A percentile compares a stretch with the other conserved stretches of the same genome.
These are phyloP conservation scores for Pythium volutum DNA, from an alignment of 352 stramenopile genomes.

Conservation along the genomic window DNA sequence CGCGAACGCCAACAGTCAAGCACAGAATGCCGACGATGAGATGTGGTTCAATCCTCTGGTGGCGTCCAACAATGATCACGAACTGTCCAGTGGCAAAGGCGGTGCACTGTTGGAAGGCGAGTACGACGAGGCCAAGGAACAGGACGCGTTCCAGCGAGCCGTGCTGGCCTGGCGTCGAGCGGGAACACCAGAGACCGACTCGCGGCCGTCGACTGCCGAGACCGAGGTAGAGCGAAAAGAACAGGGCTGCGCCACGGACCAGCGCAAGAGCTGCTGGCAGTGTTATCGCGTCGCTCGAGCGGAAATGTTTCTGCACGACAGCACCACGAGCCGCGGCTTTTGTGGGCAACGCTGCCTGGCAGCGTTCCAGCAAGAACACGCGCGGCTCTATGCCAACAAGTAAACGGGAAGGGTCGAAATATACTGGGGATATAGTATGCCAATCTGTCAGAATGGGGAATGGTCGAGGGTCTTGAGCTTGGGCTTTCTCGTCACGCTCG, in stretches of 20 bases:
- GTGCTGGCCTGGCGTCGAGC: constrained; percentile 56
- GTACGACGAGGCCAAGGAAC: constrained; percentile 71
- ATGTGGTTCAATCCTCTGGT: constrained; percentile 60
- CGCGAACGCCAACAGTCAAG: constrained; percentile 3
- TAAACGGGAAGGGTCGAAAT: neutral
- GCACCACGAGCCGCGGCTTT: constrained; percentile 47
- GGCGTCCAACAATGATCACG: constrained; percentile 15
- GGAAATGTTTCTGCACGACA: constrained; percentile 43
- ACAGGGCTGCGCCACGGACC: constrained; percentile 34
- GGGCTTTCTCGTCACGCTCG: constrained; percentile 54
- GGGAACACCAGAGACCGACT: constrained; percentile 5
- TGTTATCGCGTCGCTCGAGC: constrained; percentile 60
- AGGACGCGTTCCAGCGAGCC: constrained; percentile 58
- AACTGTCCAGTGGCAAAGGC: constrained; percentile 13
- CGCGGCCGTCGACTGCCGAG: constrained; percentile 6
- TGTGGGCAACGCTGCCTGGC: constrained; percentile 40
- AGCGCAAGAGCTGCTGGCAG: constrained; percentile 77
- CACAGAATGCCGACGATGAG: constrained; percentile 35
- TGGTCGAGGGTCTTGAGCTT: constrained; percentile 4
- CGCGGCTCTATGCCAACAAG: constrained; percentile 44
- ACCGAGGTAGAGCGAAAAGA: constrained; percentile 42
- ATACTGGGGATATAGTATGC: too few species aligned
- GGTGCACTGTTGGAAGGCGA: constrained; percentile 50
- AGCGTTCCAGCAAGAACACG: constrained; percentile 48
- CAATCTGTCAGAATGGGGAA: neutral